phyloP scores from a whole-genome alignment of 108 stramenopile genomes.

The Cyclotella cryptica region DNA sequence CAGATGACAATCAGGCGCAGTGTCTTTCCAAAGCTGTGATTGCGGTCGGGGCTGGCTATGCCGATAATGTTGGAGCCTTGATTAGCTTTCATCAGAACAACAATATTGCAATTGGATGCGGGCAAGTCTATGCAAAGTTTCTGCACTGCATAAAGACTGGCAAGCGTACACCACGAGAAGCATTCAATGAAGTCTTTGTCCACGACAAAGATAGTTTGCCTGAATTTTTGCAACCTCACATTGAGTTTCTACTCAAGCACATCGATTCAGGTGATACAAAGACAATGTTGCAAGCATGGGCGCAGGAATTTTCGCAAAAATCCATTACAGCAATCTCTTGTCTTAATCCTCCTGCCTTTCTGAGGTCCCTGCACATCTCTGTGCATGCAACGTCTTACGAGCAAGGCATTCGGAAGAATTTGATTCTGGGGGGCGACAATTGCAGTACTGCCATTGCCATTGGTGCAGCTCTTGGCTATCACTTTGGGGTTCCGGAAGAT shows the following conservation, averaged over 20 bases:
- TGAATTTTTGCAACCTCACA: background rate
- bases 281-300: slow-evolving; percentile 1
- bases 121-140: background rate
- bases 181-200: background rate
- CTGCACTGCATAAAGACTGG: background rate
- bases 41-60: background rate
- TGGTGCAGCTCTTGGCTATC: slow-evolving; percentile 1
- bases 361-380: background rate
- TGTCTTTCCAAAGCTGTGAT: slow-evolving; percentile 3
- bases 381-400: slow-evolving; percentile 1
- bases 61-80: background rate
- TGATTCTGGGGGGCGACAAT: background rate
- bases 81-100: slow-evolving; percentile 6
- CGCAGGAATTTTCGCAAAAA: background rate
- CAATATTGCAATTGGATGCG: background rate
- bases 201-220: background rate
- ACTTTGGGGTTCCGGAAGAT: background rate
- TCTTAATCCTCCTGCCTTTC: background rate
- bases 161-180: background rate
- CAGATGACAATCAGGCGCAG: slow-evolving; percentile 1
- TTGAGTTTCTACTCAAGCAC: slow-evolving; percentile 1
- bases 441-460: slow-evolving; percentile 5
- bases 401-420: background rate
- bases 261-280: background rate
- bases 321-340: background rate